Evolutionary conservation across 805 yeast species (phyloP).

Genomic region (Vanderwaltozyma verrucispora): DNA sequence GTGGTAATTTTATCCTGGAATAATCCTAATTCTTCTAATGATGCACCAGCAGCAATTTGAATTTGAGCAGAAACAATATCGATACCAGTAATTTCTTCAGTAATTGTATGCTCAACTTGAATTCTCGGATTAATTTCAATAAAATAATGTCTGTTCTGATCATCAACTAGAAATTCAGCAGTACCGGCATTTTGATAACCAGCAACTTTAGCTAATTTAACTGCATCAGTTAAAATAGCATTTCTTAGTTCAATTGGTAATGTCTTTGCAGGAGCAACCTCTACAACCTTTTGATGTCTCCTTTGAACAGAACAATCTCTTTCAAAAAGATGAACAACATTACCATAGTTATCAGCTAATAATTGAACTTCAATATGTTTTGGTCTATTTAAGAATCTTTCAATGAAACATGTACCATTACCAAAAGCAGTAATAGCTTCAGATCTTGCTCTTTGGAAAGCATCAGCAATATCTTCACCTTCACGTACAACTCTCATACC

Average conservation of each 20-base stretch:
- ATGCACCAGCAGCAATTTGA: conserved; percentile 98
- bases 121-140: conserved; percentile 97
- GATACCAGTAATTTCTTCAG: conserved; percentile 97
- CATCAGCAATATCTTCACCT: conserved; percentile 87
- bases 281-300: conserved; percentile 98
- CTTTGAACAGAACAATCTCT: conserved; percentile 99
- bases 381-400: conserved; percentile 88
- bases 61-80: conserved; percentile 97
- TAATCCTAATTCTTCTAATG: conserved; percentile 81
- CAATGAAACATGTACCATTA: conserved; percentile 96
- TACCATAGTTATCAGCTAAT: conserved; percentile 88
- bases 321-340: conserved; percentile 90
- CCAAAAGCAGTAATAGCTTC: conserved; percentile 97
- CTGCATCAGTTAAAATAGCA: conserved; percentile 91
- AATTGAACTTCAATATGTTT: conserved; percentile 97
- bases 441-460: conserved; percentile 85
- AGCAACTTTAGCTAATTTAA: conserved; percentile 76
- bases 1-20: conserved; percentile 91
- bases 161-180: conserved; percentile 92
- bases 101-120: conserved; percentile 97
- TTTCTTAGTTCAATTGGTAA: conserved; percentile 76
- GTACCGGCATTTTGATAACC: conserved; percentile 97
- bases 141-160: conserved; percentile 89
- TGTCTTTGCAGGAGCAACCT: conserved; percentile 94
- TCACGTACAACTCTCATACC: conserved; percentile 99